Base-by-base conservation (phyloP, 1,284 basidiomycete species). In the Phellinidium pouzarii region DNA sequence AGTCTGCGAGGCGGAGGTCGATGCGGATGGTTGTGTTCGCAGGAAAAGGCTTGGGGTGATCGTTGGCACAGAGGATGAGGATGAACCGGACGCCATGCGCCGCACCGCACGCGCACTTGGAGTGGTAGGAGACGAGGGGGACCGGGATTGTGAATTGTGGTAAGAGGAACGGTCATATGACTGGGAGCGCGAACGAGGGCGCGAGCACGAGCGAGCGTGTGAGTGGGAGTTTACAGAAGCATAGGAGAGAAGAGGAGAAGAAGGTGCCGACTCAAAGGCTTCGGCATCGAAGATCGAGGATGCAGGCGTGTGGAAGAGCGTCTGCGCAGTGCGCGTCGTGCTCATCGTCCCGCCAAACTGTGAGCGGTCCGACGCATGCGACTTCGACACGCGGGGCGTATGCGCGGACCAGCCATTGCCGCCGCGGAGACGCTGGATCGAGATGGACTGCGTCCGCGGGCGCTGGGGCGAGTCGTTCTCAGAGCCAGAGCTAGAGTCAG, bases 221-320 rank as follows among this genome's bases (percentile, higher is more conserved):
- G 56, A 48, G 14, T 62, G 48, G 29, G 65, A 62, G 54, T 59
- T 55, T 2, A 69, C 64, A 7, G 60, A 57, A n/a, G 68, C 68
- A 1, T 60, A 58, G 43, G 59, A 56, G 9, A 75, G 71, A 50
- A 75, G 69, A 0, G 81, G 81, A 0, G 82, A 84, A 2, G 79
- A 76, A 4, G 76, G 74, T 0, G 82, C 81, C 8, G 80, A 79
- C 50, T 71, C 65, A 58, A 66, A 73, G 22, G 60, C 58, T 58
- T 72, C 70, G 54, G 48, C 48, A 31, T 46, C 61, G 54, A 78
- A 81, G 44, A 86, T 57, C n/a, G 84, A 87, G 0, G 85, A 86
- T 0, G 81, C 77, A 5, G 87, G 84, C 0, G 86, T 88, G 64
- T 87, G 82, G 64, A 83, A 88, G 44, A 81, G 73, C 1, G 81